Base-by-base conservation (phyloP, 805 yeast genomes). In the Candida ulmi region DNA sequence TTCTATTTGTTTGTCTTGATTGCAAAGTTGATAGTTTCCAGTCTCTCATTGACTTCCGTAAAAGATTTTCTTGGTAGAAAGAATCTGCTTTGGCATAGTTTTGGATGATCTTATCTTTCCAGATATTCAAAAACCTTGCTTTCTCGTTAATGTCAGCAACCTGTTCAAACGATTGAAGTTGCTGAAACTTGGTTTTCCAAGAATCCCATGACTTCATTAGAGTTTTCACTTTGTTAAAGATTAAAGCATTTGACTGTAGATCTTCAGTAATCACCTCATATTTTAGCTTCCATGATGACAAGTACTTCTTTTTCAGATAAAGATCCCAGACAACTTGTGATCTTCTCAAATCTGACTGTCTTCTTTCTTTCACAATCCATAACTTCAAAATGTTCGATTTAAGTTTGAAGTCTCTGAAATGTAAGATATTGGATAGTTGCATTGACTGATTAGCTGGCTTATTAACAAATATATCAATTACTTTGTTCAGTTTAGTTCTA, bases 391-490 rank as follows among this genome's bases (percentile, higher is more conserved):
- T 26, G 8, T 35, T 32, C 2, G 17, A 7, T 32, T 43, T 35
- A 1, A 26, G 11, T 4, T 41, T 30, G 21, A 28, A 37, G 3
- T 50, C 51, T 17, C 37, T 40, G 30, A 46, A 50, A 27, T 49
- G 42, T 11, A 39, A 31, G 13, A 45, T 42, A 31, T 51, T 44
- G 8, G 58, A 40, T n/a, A 55, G 37, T 19, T 42, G 48, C 55
- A 55, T 54, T 2, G 54, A 57, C 12, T 50, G 48, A 30, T 52
- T 53, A 11, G 44, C 30, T 8, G 58, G 60, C 1, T 42, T 19
- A 2, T 41, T 28, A 1, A 55, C 15, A 28, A 55, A 55, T 3
- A 47, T 34, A 17, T 50, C 48, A 26, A 54, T 47, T 13, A 54
- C 45, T 16, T 38, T 35, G 1, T 36, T 25, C 17, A 54, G 38